Evolutionary conservation across 371 early-diverging fungal species (phyloP).

Genomic region (Zopfochytrium polystomum): DNA sequence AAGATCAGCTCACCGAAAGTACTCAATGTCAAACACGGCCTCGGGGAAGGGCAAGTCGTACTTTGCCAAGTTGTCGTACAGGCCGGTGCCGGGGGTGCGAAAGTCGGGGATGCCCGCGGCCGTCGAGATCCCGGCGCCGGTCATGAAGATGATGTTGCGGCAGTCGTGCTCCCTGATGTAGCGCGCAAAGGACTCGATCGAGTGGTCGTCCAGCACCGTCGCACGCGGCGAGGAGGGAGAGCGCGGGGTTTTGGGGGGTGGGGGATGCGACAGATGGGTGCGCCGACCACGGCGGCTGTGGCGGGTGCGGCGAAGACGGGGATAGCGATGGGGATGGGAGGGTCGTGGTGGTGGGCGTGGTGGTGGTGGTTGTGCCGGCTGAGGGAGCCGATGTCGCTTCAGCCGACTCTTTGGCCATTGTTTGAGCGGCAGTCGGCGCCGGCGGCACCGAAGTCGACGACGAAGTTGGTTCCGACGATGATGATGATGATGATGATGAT

Average conservation of each 20-base stretch:
- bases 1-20: constrained; percentile 84
- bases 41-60: constrained; percentile 82
- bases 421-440: too few relatives aligned
- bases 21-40: constrained; percentile 88
- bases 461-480: too few relatives aligned
- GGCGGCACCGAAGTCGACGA: too few relatives aligned
- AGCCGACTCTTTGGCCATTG: too few relatives aligned
- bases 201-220: constrained; percentile 8
- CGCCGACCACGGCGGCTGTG: too few relatives aligned
- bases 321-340: too few relatives aligned
- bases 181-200: constrained; percentile 29
- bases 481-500: too few relatives aligned
- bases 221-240: background rate
- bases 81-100: constrained; percentile 70
- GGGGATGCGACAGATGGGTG: too few relatives aligned
- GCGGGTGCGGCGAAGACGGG: too few relatives aligned
- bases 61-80: constrained; percentile 77
- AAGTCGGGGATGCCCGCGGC: constrained; percentile 98
- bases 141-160: constrained; percentile 8
- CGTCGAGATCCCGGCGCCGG: constrained; percentile 48
- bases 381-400: too few relatives aligned
- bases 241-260: background rate
- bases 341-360: too few relatives aligned
- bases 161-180: constrained; percentile 42
- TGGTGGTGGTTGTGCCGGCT: too few relatives aligned